Evolutionary conservation across 208 protist genomes (phyloP), one percentile per base, ranked within the genome.

Genomic region (Leishmania tarentolae): DNA sequence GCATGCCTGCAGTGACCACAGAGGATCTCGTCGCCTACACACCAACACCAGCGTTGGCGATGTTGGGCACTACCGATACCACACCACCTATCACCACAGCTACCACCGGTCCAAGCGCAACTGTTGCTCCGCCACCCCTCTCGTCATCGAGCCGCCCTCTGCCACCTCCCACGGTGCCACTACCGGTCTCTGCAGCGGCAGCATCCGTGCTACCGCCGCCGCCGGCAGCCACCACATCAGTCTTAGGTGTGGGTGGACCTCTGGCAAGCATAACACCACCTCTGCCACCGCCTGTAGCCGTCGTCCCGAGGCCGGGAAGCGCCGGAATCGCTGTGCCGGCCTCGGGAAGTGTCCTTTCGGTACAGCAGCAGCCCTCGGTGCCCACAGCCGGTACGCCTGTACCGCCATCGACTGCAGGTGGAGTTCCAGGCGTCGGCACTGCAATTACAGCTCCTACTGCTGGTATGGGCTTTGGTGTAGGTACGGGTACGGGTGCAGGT

Each of bases 221-320:
- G 40, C 57, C 37, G 37, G 68, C 75, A 19, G 80, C 76, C 31
- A 81, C 75, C 15, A 28, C 79, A 11, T 84, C 87, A 13, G 70
- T 84, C 13, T 76, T 86, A 19, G 82, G 83, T 59, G 83, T 87
- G 17, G 79, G 81, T 24, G 85, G 82, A 0, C 46, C 83, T 0
- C 78, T 87, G n/a, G 42, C 59, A 21, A 3, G 61, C 35, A 44
- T 31, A 68, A 47, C 66, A 42, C 42, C 74, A 3, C 31, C 61
- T 11, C 42, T 74, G 9, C 40, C 81, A 11, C 50, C 65, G 42
- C 57, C 75, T 21, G 21, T 78, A 11, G 2, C 56, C 15, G 42
- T 52, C 31, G 24, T 53, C 0, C 15, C 84, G 21, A 3, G 65
- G 37, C 35, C 59, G 40, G 61, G 31, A 68, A 68, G 61, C 31